Conservation (phyloP, 2,329 filamentous ascomycete genomes). For the Colletotrichum spaethianum region DNA sequence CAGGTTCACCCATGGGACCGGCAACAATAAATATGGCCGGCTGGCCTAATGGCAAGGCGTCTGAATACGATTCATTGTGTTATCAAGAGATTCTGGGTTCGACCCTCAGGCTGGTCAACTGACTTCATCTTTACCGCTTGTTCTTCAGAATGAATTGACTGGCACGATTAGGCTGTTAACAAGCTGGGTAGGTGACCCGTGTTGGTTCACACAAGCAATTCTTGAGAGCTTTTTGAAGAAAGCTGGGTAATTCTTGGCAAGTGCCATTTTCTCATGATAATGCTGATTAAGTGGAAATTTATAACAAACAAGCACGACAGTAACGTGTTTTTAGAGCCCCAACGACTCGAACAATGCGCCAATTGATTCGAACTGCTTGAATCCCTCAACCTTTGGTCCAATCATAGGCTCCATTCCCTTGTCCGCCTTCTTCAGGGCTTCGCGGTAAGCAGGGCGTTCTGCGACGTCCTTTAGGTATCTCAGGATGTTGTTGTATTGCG, state of each 20-base stretch:
- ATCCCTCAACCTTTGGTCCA: slow-evolving; percentile 25
- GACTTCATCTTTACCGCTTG: background rate
- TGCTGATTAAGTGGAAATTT: background rate
- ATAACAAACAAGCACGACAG: too few species aligned
- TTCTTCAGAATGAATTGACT: background rate
- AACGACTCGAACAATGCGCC: slow-evolving; percentile 2
- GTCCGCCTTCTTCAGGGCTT: slow-evolving; percentile 64
- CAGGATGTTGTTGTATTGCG: slow-evolving; percentile 58
- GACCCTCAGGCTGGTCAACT: slow-evolving; percentile 39
- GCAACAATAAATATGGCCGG: background rate
- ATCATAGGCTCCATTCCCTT: slow-evolving; percentile 55
- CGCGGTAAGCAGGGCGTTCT: slow-evolving; percentile 60
- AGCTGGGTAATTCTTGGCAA: background rate
- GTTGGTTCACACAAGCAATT: too few species aligned
- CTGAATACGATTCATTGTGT: slow-evolving; percentile 53
- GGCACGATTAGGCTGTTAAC: too few species aligned
- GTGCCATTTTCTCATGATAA: background rate
- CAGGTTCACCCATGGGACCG: accelerated
- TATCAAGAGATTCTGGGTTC: slow-evolving; percentile 41
- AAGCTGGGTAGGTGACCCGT: too few species aligned
- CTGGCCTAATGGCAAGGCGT: slow-evolving; percentile 59
- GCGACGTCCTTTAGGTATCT: slow-evolving; percentile 61
- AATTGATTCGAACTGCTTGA: slow-evolving; percentile 29
- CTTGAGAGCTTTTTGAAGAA: too few species aligned
- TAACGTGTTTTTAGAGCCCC: background rate